Conservation (phyloP, 768 basidiomycete genomes). For the Strobilomyces echinocephalus region DNA sequence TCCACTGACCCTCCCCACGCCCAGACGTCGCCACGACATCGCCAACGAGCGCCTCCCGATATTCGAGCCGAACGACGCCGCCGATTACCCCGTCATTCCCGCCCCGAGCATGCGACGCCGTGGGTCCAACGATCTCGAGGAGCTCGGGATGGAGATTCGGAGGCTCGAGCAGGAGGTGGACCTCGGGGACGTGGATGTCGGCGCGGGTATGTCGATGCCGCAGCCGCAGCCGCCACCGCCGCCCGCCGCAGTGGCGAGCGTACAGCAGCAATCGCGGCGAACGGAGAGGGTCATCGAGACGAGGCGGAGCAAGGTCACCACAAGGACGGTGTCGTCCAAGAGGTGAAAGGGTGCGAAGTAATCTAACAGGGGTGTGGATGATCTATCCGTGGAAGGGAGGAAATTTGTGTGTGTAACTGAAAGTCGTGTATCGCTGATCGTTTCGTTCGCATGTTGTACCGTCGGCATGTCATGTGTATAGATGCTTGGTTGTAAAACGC, state of each 20-base stretch:
- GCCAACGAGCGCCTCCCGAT: conserved; percentile 71
- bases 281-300: conserved; percentile 63
- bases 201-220: background rate
- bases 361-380: too few species aligned
- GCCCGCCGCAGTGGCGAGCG: too few species aligned
- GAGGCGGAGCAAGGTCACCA: conserved; percentile 42
- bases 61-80: conserved; percentile 36
- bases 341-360: conserved; percentile 32
- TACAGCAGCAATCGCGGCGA: background rate
- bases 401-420: too few species aligned
- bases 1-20: background rate
- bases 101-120: conserved; percentile 59
- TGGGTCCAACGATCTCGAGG: conserved; percentile 38
- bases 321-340: conserved; percentile 54
- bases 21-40: conserved; percentile 66
- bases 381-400: too few species aligned
- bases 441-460: too few species aligned
- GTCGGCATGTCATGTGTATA: too few species aligned
- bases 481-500: too few species aligned
- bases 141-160: conserved; percentile 63
- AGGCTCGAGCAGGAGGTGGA: conserved; percentile 56
- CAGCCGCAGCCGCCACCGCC: background rate
- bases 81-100: conserved; percentile 45
- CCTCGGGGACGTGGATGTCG: conserved; percentile 31
- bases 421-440: too few species aligned